A percentile compares a stretch with the other conserved stretches of the same genome.
phyloP scores from a whole-genome alignment of 2,329 filamentous ascomycete species.

The Emmonsia crescens region DNA sequence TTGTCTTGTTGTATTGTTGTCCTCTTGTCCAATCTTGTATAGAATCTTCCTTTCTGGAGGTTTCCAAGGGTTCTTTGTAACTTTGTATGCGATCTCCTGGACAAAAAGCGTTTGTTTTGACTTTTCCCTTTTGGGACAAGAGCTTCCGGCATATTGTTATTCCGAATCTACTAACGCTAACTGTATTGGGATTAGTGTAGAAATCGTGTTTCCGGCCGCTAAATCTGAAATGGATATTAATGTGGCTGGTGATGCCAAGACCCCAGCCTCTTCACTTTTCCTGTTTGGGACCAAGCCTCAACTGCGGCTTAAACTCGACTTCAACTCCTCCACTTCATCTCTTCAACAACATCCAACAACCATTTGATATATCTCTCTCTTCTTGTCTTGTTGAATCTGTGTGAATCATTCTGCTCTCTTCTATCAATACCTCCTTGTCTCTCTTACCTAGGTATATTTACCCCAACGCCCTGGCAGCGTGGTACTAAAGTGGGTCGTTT shows the following conservation, averaged over 20 bases:
- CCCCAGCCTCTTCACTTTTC: conserved; percentile 1
- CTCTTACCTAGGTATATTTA: background rate
- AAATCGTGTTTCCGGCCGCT: too few species aligned
- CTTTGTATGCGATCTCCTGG: background rate
- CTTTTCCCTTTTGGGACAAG: conserved; percentile 1
- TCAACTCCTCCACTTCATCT: background rate
- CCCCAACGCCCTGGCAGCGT: background rate
- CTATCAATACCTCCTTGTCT: background rate
- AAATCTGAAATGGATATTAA: too few species aligned
- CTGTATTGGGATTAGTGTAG: background rate
- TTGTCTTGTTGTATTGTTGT: too few species aligned
- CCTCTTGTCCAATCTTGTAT: too few species aligned
- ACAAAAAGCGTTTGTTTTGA: background rate
- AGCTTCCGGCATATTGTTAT: background rate
- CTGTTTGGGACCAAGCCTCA: background rate
- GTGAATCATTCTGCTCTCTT: background rate
- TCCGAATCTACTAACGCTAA: background rate
- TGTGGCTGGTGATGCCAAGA: background rate
- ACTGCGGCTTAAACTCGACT: background rate
- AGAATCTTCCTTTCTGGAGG: too few species aligned
- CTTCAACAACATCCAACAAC: background rate
- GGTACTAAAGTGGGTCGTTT: background rate
- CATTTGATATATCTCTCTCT: background rate
- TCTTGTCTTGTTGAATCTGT: background rate
- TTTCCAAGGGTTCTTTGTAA: too few species aligned